Conservation (phyloP, 73 alveolate species). For the Paramecium pentaurelia region DNA sequence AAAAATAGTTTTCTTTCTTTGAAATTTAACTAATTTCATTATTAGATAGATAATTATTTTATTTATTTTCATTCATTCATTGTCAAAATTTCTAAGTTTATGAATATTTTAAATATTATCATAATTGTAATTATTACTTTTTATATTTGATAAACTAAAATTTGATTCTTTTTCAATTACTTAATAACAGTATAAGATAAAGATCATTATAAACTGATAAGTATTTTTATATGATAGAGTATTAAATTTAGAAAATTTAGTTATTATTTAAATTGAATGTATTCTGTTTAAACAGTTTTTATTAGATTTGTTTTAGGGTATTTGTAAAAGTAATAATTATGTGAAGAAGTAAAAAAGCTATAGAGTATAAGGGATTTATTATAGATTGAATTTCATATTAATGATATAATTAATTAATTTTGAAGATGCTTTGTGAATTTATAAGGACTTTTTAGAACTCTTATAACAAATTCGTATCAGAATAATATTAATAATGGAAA, state of each 20-base stretch:
- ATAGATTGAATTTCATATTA: neutral
- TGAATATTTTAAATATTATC: neutral
- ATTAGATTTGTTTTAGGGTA: neutral
- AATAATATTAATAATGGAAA: slow-evolving; percentile 2
- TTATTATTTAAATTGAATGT: too few relatives aligned
- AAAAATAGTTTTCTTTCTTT: neutral
- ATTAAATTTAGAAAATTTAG: too few relatives aligned
- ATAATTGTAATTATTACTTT: neutral
- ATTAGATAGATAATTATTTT: neutral
- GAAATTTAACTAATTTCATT: neutral
- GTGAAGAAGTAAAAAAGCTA: neutral
- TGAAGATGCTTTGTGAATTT: neutral
- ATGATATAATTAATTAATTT: neutral
- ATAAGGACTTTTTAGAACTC: neutral
- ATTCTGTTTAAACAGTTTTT: neutral
- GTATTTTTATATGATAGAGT: neutral
- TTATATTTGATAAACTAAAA: neutral
- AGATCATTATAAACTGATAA: neutral
- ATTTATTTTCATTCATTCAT: too few relatives aligned
- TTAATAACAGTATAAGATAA: neutral
- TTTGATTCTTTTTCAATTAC: neutral
- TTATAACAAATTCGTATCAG: neutral
- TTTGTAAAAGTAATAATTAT: neutral
- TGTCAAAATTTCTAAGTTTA: neutral
- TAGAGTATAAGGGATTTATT: neutral